phyloP scores from a whole-genome alignment of 2,329 filamentous ascomycete species.

The Endocalyx cinctus region DNA sequence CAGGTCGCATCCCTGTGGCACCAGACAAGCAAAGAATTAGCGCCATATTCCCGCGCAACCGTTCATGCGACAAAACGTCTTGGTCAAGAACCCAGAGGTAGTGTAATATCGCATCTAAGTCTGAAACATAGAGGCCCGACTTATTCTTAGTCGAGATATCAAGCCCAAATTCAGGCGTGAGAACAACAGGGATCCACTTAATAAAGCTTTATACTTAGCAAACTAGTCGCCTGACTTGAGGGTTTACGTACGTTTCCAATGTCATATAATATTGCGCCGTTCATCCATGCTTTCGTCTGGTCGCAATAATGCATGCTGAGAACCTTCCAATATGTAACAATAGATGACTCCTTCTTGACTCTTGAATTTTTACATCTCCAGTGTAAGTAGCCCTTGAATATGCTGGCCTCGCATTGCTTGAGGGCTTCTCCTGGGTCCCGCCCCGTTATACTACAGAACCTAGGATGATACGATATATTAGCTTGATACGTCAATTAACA shows the following conservation, averaged over 20 bases:
- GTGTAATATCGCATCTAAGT: constrained; percentile 18
- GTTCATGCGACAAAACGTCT: constrained; percentile 20
- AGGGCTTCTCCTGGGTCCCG: constrained; percentile 9
- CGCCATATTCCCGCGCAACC: constrained; percentile 17
- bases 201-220: constrained; percentile 8
- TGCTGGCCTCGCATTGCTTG: constrained; percentile 8
- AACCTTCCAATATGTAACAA: constrained; percentile 14
- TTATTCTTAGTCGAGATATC: constrained; percentile 19
- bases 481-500: constrained; percentile 6
- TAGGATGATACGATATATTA: constrained; percentile 6
- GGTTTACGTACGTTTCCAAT: constrained; percentile 13
- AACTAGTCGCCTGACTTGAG: constrained; percentile 1
- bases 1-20: constrained; percentile 17
- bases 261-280: constrained; percentile 13
- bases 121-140: constrained; percentile 15
- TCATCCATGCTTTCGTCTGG: constrained; percentile 8
- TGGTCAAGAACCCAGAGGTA: constrained; percentile 16
- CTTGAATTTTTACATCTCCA: constrained; percentile 14
- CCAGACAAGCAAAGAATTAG: constrained; percentile 16
- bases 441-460: constrained; percentile 9
- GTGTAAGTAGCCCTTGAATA: constrained; percentile 18
- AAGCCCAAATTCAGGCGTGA: constrained; percentile 11
- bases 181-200: constrained; percentile 13
- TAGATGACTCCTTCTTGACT: constrained; percentile 15
- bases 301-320: constrained; percentile 16